A percentile compares a stretch with the other conserved stretches of the same genome.
These are phyloP conservation scores for Aspergillus pseudoviridinutans DNA, from an alignment of 2,329 filamentous ascomycete species.

Conservation along the genomic window DNA sequence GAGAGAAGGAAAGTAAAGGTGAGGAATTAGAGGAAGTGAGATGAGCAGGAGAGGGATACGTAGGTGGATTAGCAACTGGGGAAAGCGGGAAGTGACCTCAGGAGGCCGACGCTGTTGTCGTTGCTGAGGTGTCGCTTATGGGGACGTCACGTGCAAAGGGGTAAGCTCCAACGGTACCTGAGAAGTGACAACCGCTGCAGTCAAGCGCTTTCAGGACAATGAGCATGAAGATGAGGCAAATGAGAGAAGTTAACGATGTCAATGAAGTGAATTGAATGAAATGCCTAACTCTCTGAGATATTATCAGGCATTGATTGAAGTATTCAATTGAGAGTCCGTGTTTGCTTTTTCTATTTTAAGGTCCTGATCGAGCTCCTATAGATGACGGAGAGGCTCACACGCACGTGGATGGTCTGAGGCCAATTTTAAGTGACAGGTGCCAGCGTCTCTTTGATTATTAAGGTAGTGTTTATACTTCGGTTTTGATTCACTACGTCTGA, in stretches of 20 bases:
- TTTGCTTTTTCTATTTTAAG: not conserved
- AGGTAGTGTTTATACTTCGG: no score
- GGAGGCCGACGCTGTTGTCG: conserved; percentile 34
- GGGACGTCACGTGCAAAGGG: conserved; percentile 30
- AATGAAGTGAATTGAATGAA: not conserved
- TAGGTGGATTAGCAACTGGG: conserved; percentile 20
- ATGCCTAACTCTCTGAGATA: not conserved
- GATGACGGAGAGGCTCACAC: not conserved
- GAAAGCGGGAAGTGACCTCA: conserved; percentile 39
- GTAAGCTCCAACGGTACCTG: conserved; percentile 11
- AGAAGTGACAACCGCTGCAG: conserved; percentile 3
- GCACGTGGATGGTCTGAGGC: not conserved
- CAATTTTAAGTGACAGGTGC: not conserved
- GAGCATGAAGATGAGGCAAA: not conserved
- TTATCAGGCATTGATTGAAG: not conserved
- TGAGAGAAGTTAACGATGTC: not conserved
- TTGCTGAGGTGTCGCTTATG: conserved; percentile 41
- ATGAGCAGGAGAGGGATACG: conserved; percentile 10
- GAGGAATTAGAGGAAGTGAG: conserved; percentile 14
- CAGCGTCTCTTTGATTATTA: not conserved
- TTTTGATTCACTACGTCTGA: not conserved
- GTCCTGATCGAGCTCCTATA: not conserved
- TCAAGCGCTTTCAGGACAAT: not conserved
- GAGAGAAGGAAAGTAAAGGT: conserved; percentile 11
- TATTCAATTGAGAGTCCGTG: not conserved